Evolutionary conservation across 2,329 filamentous ascomycete species (phyloP).

Genomic region (Coniella vitis): DNA sequence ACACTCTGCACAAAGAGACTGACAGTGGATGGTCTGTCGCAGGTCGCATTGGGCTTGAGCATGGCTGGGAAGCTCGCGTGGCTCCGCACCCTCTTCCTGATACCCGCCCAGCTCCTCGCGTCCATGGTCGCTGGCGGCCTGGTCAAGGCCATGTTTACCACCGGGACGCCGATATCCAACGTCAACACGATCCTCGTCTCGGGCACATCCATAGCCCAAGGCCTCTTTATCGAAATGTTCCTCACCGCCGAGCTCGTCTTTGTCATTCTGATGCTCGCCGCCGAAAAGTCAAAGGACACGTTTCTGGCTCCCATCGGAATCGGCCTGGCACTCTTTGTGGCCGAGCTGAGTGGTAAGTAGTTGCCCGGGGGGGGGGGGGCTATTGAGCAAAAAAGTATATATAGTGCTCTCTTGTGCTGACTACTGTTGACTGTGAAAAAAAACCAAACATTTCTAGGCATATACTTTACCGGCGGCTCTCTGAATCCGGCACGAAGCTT

Average conservation of each 20-base stretch:
- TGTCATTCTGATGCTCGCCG: conserved; percentile 57
- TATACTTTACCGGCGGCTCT: conserved; percentile 32
- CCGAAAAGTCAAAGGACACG: conserved; percentile 60
- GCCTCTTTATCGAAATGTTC: conserved; percentile 56
- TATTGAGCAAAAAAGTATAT: too few relatives aligned
- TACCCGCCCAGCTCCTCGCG: conserved; percentile 45
- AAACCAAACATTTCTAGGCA: conserved; percentile 23
- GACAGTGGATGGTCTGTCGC: neutral
- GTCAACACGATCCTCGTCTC: conserved; percentile 41
- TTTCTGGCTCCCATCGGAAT: conserved; percentile 62
- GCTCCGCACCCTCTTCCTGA: conserved; percentile 38
- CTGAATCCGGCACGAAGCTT: conserved; percentile 38
- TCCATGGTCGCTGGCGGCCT: conserved; percentile 50
- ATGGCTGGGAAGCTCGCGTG: conserved; percentile 42
- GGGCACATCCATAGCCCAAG: conserved; percentile 40
- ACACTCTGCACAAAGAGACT: neutral
- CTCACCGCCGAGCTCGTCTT: conserved; percentile 53
- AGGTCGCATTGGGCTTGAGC: conserved; percentile 45
- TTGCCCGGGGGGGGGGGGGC: too few relatives aligned
- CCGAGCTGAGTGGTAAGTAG: conserved; percentile 28
- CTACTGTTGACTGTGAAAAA: too few relatives aligned
- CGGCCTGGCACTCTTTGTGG: conserved; percentile 57
- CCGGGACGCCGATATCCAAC: conserved; percentile 31
- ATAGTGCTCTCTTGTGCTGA: neutral
- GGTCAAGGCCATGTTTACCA: conserved; percentile 42